Base-by-base conservation (phyloP, 257 asterid genomes). In the Henckelia pumila region DNA sequence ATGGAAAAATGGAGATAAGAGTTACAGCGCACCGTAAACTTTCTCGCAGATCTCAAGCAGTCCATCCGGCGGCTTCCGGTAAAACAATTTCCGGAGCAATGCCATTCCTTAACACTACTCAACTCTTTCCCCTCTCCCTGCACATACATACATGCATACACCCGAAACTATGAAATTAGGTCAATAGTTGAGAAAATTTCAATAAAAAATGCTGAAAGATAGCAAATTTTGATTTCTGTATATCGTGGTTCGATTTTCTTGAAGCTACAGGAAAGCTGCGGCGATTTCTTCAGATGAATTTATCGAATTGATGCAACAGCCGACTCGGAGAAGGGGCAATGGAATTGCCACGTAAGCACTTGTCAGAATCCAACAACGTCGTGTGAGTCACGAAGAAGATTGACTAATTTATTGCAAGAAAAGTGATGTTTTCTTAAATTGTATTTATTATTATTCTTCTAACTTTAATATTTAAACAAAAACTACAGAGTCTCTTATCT, bases 1-100 rank as follows among this genome's bases (percentile, higher is more conserved):
- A 40, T 40, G 11, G 19, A 40, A 14, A 11, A 3, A 40, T 13
- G n/a, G 52, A 40, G n/a, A 40, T 6, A 40, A 40, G 52, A 3
- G 52, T 40, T 19, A 4, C 52, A 40, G 52, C 50, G 50, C 19
- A 40, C 52, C 52, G 52, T 40, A 40, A 3, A 40, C 52, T 40
- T 40, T 40, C 19, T 40, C 52, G 52, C 52, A 40, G 6, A 40
- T 40, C 52, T 40, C 52, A 40, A 40, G 52, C 17, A 40, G 52
- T 40, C 52, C 52, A 40, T 40, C 52, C 52, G 52, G 52, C 52
- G 52, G 52, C 52, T 40, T 40, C 52, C 52, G 52, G 52, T 13
- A 14, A 14, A 40, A 40, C 52, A 40, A 40, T 40, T 40, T 40
- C 19, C 52, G 52, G 14, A 40, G n/a, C 19, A 40, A 40, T 40